Base-by-base conservation (phyloP, 2,329 filamentous ascomycete species). In the Botryotinia narcissicola region DNA sequence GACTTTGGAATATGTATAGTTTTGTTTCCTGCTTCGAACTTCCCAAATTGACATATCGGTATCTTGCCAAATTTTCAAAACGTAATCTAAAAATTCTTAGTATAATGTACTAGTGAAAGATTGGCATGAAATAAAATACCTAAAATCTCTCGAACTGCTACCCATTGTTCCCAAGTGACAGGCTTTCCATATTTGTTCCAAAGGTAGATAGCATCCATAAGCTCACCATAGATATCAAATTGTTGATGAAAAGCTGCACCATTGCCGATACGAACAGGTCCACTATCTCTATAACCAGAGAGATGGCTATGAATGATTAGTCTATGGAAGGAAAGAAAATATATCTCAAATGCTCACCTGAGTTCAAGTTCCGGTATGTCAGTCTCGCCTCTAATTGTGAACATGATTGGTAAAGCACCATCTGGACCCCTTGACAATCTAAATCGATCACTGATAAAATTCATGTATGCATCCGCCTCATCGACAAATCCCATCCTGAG, bases 31-130 rank as follows among this genome's bases (percentile, higher is more conserved):
- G 76, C 92, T 92, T 60, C 92, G 88, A 9, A 93, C 92, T 80
- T 95, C 92, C 92, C 92, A 94, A 78, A 94, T 95, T 4, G 91
- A 93, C 91, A 94, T 94, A 79, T 95, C 92, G 20, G 89, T 89
- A 61, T 90, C 86, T 73, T 90, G 82, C 80, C 90, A 87, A 71
- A 94, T 89, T 0, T 87, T 89, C 75, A 93, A 85, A 54, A 93
- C 90, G 78, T 92, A 92, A 79, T 94, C 91, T 85, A 54, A 20
- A 37, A 59, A 14, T 32, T 1, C 66, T 81, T 67, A 81, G 78
- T 48, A 70, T 42, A 32, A 18, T 35, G 4, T 29, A 0, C 8
- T 4, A 6, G 22, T 37, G 6, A n/a, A 48, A 22, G 73, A 7
- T 48, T 69, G 35, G 20, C 12, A 42, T 22, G 2, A 12, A 48